These are phyloP conservation scores for Vitis cinerea DNA, from an alignment of 164 flowering plant species.

Conservation along the genomic window DNA sequence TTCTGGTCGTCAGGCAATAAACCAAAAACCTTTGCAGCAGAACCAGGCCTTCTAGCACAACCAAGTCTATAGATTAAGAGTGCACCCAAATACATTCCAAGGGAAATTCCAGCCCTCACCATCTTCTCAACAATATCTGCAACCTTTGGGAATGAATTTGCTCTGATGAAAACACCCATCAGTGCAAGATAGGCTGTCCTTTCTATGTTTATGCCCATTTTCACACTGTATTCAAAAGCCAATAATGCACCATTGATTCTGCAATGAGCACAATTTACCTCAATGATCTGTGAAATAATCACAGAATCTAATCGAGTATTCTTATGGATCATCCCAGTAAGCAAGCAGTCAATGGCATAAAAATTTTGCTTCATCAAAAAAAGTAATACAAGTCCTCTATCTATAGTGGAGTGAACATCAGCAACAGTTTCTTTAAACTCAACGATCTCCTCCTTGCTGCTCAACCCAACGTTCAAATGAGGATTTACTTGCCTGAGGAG, in stretches of 20 bases:
- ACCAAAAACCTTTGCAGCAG: conserved; percentile 53
- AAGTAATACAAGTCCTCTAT: conserved; percentile 37
- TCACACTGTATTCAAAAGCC: conserved; percentile 55
- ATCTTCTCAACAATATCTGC: conserved; percentile 56
- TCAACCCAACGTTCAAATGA: conserved; percentile 41
- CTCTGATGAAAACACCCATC: conserved; percentile 56
- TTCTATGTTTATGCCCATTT: conserved; percentile 41
- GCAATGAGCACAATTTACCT: conserved; percentile 34
- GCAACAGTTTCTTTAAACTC: background rate
- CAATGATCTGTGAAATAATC: conserved; percentile 48
- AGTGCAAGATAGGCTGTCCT: conserved; percentile 55
- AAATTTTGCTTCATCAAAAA: conserved; percentile 53
- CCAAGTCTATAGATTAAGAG: conserved; percentile 72
- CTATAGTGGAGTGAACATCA: conserved; percentile 25
- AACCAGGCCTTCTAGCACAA: conserved; percentile 36
- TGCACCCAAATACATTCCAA: conserved; percentile 50
- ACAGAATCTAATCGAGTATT: conserved; percentile 33
- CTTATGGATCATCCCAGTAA: conserved; percentile 34
- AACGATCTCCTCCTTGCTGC: conserved; percentile 15
- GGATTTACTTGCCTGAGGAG: conserved; percentile 77
- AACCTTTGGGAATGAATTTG: conserved; percentile 32
- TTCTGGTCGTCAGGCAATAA: conserved; percentile 56
- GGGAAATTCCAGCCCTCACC: conserved; percentile 43
- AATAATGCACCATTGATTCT: conserved; percentile 52
- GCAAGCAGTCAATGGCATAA: conserved; percentile 52